Evolutionary conservation across 2,329 filamentous ascomycete species (phyloP), one percentile per base, ranked within the genome.

Genomic region (Didymella glomerata): DNA sequence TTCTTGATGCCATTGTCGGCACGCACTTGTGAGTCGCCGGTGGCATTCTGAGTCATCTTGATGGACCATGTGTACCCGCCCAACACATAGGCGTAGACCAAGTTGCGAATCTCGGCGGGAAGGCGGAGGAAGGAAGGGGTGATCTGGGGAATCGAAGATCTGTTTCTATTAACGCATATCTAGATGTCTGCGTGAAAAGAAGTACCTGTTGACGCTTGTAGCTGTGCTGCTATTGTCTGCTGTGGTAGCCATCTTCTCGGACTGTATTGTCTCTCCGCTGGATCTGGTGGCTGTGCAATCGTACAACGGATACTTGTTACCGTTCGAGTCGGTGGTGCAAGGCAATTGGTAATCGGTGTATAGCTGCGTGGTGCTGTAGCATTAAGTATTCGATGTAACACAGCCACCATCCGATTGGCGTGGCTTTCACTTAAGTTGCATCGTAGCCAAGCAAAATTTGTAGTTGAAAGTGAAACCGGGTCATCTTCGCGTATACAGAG

Each of bases 101-200:
- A 42, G 49, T 61, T 61, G 9, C 60, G 55, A 16, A 65, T 46
- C 41, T 65, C 63, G n/a, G 46, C 54, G 13, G 63, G 57, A 1
- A 65, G 60, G 24, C 16, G n/a, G 25, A 49, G 36, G 28, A 54
- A 45, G 2, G 18, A 41, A 11, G 45, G 44, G 1, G 44, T 18
- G 30, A 7, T 30, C 18, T 32, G 54, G 22, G 13, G 2, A n/a
- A 25, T 2, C 24, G 24, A 18, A 5, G 47, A 27, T 4, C 34
- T 49, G 22, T n/a, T 8, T 14, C 7, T 44, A 13, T 44, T 24
- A 44, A 24, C 14, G 41, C 41, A 16, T 11, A 27, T 10, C 13
- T n/a, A 10, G 3, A n/a, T 10, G 6, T n/a, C 4, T 9, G 40
- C 22, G 22, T 25, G 24, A 3, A 24, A n/a, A 16, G 22, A 14